Base-by-base conservation (phyloP, 495 filamentous ascomycete genomes). In the Pyrenopolyporus hunteri region DNA sequence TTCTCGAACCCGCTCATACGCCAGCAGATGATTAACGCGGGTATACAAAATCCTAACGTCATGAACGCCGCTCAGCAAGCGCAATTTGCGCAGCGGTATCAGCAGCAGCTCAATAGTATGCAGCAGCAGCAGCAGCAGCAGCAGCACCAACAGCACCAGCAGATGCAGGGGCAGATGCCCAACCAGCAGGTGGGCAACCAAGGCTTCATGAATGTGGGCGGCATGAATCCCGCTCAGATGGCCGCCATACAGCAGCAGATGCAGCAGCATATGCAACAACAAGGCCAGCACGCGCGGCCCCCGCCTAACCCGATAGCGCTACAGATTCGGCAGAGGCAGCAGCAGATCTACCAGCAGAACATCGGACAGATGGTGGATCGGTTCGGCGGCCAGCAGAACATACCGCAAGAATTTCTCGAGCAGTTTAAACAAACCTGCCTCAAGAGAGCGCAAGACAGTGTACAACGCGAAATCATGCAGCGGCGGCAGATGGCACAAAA, bases 271-370 rank as follows among this genome's bases (percentile, higher is more conserved):
- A 63, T 71, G n/a, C 59, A 65, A 19, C 66, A 66, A 31, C 59
- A 32, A 10, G 39, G 35, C 8, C 49, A 57, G 35, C 39, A 61
- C 33, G 49, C 49, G 3, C 33, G 53, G 35, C 33, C 10, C 42
- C 42, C 28, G 23, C 46, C 64, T 40, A 74, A 68, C 25, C 16
- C 37, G 6, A 8, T 52, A 1, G 6, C 11, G 74, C 72, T 59
- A 64, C 59, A 64, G 2, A 33, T 69, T 7, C 59, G 46, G 10
- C 32, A 44, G 7, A 56, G 77, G 42, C 76, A 73, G 23, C 71
- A 76, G 31, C 73, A 76, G 35, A 59, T 75, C 10, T 78, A 84
- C 19, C 57, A 73, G 6, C 79, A 82, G 45, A 64, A 80, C n/a
- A 75, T 85, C 59, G 72, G 77, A 5, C 69, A 72, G 3, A 72